These are phyloP conservation scores for Paraphaeosphaeria minitans DNA, from an alignment of 2,329 filamentous ascomycete genomes.

Conservation along the genomic window DNA sequence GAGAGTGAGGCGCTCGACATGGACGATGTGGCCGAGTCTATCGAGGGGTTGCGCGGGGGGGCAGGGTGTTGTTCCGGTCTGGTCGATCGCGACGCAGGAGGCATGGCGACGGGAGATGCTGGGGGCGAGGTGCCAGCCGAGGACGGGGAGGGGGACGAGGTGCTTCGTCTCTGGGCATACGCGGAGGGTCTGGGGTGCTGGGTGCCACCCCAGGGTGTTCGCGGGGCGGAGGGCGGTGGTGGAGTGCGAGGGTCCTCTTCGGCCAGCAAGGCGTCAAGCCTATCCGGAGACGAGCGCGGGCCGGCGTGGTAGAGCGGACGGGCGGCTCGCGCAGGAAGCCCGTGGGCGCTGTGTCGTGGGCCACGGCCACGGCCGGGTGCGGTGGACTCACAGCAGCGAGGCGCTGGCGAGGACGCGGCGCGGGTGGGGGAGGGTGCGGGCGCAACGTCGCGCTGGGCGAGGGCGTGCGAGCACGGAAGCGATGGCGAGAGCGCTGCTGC, in stretches of 20 bases:
- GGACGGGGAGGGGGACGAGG: constrained; percentile 42
- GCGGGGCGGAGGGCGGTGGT: constrained; percentile 20
- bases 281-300: constrained; percentile 46
- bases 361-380: constrained; percentile 19
- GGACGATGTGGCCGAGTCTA: constrained; percentile 87
- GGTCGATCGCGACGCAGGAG: constrained; percentile 42
- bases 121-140: constrained; percentile 40
- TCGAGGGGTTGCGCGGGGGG: constrained; percentile 77
- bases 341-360: not conserved
- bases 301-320: constrained; percentile 31
- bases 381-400: constrained; percentile 39
- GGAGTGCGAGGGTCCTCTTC: constrained; percentile 31
- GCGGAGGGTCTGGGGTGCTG: constrained; percentile 30
- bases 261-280: constrained; percentile 46
- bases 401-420: constrained; percentile 22
- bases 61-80: constrained; percentile 39
- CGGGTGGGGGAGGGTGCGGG: constrained; percentile 22
- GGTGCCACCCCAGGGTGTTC: constrained; percentile 19
- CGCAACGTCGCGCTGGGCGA: constrained; percentile 38
- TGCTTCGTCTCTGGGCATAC: constrained; percentile 42
- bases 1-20: constrained; percentile 48
- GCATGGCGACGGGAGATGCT: constrained; percentile 44
- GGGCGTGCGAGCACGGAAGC: too few relatives aligned
- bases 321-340: constrained; percentile 8
- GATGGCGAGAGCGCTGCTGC: constrained; percentile 37